These are phyloP conservation scores for Xylaria sp. DNA, from an alignment of 2,329 filamentous ascomycete genomes.

Conservation along the genomic window DNA sequence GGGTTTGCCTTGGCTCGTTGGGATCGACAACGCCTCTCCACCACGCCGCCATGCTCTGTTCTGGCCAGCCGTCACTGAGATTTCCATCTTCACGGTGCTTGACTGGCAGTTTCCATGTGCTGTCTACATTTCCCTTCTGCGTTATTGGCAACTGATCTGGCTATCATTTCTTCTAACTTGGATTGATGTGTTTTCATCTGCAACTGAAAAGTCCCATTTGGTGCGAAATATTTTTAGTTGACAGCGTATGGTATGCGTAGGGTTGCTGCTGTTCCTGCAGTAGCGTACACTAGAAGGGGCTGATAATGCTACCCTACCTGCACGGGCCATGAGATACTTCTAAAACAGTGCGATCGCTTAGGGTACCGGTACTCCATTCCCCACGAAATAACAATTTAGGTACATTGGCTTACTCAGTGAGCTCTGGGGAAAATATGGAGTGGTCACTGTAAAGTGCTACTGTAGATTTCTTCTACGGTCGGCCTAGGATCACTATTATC, in stretches of 20 bases:
- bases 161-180: not conserved
- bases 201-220: not conserved
- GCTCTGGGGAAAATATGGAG: too few species aligned
- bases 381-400: too few species aligned
- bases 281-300: slow-evolving; percentile 22
- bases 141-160: not conserved
- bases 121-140: not conserved
- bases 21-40: slow-evolving; percentile 39
- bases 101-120: not conserved
- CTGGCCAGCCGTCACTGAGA: too few species aligned
- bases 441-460: not conserved
- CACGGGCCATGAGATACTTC: not conserved
- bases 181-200: not conserved
- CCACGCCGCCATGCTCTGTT: not conserved
- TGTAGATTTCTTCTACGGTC: not conserved
- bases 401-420: too few species aligned
- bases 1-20: slow-evolving; percentile 26
- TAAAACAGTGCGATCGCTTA: too few species aligned
- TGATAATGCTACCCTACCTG: not conserved
- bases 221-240: slow-evolving; percentile 1
- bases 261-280: slow-evolving; percentile 28
- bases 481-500: not conserved
- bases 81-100: slow-evolving; percentile 8
- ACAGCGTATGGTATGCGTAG: not conserved
- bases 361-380: too few species aligned